phyloP scores from a whole-genome alignment of 75 land plant genomes.

The Sequoia sempervirens region DNA sequence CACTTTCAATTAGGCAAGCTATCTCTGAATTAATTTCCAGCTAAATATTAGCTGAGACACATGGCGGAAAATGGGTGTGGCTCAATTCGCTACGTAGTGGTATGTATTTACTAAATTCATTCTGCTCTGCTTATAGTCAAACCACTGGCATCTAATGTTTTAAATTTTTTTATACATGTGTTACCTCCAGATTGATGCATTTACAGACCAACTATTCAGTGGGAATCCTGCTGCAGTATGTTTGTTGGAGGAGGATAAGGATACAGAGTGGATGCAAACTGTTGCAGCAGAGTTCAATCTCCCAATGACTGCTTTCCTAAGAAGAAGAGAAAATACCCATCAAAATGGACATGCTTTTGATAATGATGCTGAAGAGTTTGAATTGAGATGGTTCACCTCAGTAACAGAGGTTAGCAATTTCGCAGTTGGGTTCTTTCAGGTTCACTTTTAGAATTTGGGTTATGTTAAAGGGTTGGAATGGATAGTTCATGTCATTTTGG shows the following conservation, averaged over 20 bases:
- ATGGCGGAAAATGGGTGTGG: background rate
- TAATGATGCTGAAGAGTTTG: slow-evolving; percentile 25
- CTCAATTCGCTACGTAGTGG: background rate
- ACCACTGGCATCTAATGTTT: background rate
- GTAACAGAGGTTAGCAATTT: slow-evolving; percentile 44
- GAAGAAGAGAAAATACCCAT: slow-evolving; percentile 1
- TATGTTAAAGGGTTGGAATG: background rate
- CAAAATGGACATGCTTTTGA: slow-evolving; percentile 4
- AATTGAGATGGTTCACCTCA: slow-evolving; percentile 86
- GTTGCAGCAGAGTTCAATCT: slow-evolving; percentile 80
- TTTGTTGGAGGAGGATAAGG: slow-evolving; percentile 29
- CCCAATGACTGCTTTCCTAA: slow-evolving; percentile 60
- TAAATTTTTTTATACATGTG: background rate
- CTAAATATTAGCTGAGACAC: background rate
- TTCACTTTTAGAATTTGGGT: background rate
- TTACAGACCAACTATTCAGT: slow-evolving; percentile 58
- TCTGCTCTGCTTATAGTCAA: background rate
- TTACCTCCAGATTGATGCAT: slow-evolving; percentile 60
- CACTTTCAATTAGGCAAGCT: too few species aligned
- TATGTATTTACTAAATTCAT: background rate
- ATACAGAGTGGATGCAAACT: slow-evolving; percentile 54
- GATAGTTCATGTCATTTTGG: background rate
- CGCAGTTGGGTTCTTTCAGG: background rate
- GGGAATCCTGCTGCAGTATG: slow-evolving; percentile 91
- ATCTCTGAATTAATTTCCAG: background rate